phyloP scores from a whole-genome alignment of 176 grass and related monocot species.

The Oryza brachyantha region DNA sequence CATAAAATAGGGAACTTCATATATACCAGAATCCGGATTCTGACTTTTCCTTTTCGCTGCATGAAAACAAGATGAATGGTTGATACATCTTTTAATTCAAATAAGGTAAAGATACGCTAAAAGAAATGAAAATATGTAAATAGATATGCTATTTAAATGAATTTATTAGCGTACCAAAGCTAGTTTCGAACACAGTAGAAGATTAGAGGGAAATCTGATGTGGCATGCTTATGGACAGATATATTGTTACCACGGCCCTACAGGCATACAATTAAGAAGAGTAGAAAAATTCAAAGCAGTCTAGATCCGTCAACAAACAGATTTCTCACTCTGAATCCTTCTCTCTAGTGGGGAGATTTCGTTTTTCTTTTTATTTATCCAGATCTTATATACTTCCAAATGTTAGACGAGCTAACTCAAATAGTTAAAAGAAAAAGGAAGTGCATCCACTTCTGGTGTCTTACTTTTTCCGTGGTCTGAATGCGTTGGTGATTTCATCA shows the following conservation, averaged over 20 bases:
- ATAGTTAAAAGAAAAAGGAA: not conserved
- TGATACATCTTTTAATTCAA: not conserved
- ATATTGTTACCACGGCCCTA: not conserved
- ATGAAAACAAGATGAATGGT: constrained; percentile 6
- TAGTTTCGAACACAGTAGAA: not conserved
- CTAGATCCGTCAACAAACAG: not conserved
- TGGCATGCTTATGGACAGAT: not conserved
- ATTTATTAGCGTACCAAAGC: not conserved
- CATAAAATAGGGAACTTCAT: not conserved
- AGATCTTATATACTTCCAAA: not conserved
- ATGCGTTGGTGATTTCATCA: constrained; percentile 76
- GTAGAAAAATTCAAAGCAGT: not conserved
- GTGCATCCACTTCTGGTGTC: not conserved
- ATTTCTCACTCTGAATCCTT: not conserved
- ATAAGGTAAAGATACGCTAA: not conserved
- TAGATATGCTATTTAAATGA: not conserved
- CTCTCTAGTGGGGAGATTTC: not conserved
- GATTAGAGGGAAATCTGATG: not conserved
- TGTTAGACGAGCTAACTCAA: not conserved
- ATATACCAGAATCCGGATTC: constrained; percentile 77
- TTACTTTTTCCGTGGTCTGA: constrained; percentile 65
- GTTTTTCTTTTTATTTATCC: not conserved
- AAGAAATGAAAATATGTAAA: not conserved
- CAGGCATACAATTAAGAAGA: not conserved
- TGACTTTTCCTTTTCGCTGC: constrained; percentile 69